These are phyloP conservation scores for Huntiella omanensis DNA, from an alignment of 2,329 filamentous ascomycete genomes.

Conservation along the genomic window DNA sequence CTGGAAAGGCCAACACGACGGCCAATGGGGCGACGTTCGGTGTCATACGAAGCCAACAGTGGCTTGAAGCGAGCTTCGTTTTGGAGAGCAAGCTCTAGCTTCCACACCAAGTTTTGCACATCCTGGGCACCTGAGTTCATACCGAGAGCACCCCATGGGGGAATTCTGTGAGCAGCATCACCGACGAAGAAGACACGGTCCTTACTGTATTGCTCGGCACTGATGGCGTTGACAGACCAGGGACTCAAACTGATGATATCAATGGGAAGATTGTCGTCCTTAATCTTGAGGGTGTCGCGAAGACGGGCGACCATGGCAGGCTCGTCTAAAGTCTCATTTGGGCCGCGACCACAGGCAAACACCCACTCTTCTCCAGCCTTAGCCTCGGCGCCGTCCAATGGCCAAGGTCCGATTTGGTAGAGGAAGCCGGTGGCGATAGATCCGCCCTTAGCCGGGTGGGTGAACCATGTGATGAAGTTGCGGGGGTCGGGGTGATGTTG, in stretches of 20 bases:
- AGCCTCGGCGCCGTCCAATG: background rate
- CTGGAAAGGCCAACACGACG: slow-evolving; percentile 1
- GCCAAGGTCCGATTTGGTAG: slow-evolving; percentile 7
- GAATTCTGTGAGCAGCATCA: slow-evolving; percentile 19
- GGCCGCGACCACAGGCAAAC: slow-evolving; percentile 2
- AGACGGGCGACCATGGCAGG: slow-evolving; percentile 1
- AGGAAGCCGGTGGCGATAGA: slow-evolving; percentile 6
- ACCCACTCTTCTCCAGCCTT: slow-evolving; percentile 1
- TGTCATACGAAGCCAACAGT: slow-evolving; percentile 1
- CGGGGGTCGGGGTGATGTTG: slow-evolving; percentile 4
- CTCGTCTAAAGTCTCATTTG: slow-evolving; percentile 2
- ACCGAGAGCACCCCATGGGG: slow-evolving; percentile 18
- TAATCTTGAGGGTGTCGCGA: slow-evolving; percentile 6
- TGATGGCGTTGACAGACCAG: slow-evolving; percentile 8
- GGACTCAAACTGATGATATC: slow-evolving; percentile 4
- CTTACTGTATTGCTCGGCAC: slow-evolving; percentile 6
- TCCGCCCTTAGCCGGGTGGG: slow-evolving; percentile 6
- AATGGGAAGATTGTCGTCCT: background rate
- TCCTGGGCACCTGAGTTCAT: slow-evolving; percentile 14
- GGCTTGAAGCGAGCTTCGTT: background rate
- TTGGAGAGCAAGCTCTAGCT: slow-evolving; percentile 2
- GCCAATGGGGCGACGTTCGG: slow-evolving; percentile 4
- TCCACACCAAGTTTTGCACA: slow-evolving; percentile 5
- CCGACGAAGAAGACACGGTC: slow-evolving; percentile 19
- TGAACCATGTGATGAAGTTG: slow-evolving; percentile 8